Evolutionary conservation across 2,329 filamentous ascomycete species (phyloP).

Genomic region (Monosporascus sp.): DNA sequence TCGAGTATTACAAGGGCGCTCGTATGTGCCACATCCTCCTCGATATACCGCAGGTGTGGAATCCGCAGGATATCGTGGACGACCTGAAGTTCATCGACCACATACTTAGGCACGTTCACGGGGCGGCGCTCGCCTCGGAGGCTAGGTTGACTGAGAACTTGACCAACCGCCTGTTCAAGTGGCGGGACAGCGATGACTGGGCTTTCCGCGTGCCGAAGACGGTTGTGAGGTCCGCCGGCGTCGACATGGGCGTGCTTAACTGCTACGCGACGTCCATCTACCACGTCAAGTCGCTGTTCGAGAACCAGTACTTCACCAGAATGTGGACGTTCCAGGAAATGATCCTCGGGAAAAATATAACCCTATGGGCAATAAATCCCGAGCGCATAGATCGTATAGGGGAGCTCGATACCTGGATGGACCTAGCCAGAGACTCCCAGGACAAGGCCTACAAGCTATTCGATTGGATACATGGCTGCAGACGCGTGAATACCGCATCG

Average conservation of each 20-base stretch:
- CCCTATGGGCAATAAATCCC: slow-evolving; percentile 11
- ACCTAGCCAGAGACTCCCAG: slow-evolving; percentile 7
- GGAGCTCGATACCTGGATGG: slow-evolving; percentile 9
- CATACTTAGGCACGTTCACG: slow-evolving; percentile 30
- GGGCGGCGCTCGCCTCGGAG: slow-evolving; percentile 18
- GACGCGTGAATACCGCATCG: slow-evolving; percentile 3
- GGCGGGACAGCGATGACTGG: slow-evolving; percentile 6
- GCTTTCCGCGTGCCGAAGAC: not conserved
- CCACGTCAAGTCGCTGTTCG: slow-evolving; percentile 13
- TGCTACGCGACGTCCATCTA: slow-evolving; percentile 9
- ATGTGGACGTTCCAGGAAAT: slow-evolving; percentile 28
- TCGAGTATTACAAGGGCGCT: slow-evolving; percentile 10
- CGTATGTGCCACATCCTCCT: slow-evolving; percentile 20
- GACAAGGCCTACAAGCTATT: slow-evolving; percentile 9
- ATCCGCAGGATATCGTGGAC: slow-evolving; percentile 25
- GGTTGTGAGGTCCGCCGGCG: slow-evolving; percentile 5
- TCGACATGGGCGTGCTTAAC: slow-evolving; percentile 11
- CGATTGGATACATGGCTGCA: slow-evolving; percentile 4
- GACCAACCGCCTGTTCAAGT: slow-evolving; percentile 7
- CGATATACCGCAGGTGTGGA: slow-evolving; percentile 26
- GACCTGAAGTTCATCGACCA: slow-evolving; percentile 27
- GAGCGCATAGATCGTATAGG: slow-evolving; percentile 3
- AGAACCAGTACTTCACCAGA: slow-evolving; percentile 21
- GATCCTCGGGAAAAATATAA: slow-evolving; percentile 25
- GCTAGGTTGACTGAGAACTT: slow-evolving; percentile 13